Percentiles rank a stretch among this genome's conserved stretches.
Conservation (phyloP, 495 filamentous ascomycete species). For the Sphaerosporella brunnea region DNA sequence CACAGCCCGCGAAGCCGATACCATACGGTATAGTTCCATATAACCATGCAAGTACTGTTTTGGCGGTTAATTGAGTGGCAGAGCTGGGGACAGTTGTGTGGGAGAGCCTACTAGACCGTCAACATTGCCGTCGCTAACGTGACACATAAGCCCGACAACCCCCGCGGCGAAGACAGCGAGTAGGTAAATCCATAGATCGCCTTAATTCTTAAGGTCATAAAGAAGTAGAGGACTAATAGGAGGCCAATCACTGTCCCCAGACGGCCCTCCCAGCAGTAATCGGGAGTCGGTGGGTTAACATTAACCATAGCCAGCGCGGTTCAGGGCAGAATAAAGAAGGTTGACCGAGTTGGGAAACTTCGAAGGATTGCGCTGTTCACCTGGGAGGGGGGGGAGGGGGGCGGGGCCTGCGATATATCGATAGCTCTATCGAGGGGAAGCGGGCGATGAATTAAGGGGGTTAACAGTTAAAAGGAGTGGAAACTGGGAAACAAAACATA, state of each 20-base stretch:
- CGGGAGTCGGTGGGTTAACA: constrained; percentile 1
- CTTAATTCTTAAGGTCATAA: constrained; percentile 3
- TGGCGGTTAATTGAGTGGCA: background rate
- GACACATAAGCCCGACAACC: background rate
- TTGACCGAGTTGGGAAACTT: too few species aligned
- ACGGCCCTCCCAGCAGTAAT: constrained; percentile 8
- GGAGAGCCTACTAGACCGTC: constrained; percentile 3
- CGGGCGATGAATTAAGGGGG: too few species aligned
- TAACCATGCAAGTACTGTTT: constrained; percentile 3
- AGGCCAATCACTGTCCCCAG: background rate
- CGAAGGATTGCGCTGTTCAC: background rate
- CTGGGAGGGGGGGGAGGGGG: background rate
- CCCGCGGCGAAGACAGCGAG: constrained; percentile 1
- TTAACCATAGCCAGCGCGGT: constrained; percentile 6
- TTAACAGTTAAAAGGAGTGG: too few species aligned
- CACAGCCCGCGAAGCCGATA: constrained; percentile 2
- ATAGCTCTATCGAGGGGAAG: too few species aligned
- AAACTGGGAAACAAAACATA: too few species aligned
- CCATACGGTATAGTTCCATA: constrained; percentile 9
- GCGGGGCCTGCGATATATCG: too few species aligned
- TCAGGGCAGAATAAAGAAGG: too few species aligned
- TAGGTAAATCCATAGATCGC: constrained; percentile 2
- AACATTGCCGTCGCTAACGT: background rate
- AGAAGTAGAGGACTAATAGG: constrained; percentile 2
- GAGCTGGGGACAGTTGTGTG: too few species aligned